Conservation (phyloP, 768 basidiomycete genomes). For the Panaeolus cyanescens region DNA sequence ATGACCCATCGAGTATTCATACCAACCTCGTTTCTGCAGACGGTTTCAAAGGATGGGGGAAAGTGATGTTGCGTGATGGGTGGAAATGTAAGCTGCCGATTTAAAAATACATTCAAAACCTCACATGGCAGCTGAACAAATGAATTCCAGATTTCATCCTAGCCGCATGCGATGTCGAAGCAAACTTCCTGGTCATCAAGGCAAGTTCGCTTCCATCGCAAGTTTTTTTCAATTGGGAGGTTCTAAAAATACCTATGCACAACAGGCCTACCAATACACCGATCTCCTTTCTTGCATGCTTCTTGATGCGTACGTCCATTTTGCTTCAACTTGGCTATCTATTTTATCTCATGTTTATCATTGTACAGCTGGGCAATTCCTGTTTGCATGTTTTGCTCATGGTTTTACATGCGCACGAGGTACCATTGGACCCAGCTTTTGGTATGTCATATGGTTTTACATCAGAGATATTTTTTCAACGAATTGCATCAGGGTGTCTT, state of each 20-base stretch:
- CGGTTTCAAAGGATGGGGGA: slow-evolving; percentile 83
- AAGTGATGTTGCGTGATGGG: slow-evolving; percentile 70
- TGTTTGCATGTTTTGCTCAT: slow-evolving; percentile 80
- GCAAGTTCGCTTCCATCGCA: slow-evolving; percentile 27
- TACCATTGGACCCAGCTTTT: slow-evolving; percentile 86
- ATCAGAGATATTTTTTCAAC: background rate
- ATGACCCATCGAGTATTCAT: slow-evolving; percentile 2
- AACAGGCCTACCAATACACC: slow-evolving; percentile 81
- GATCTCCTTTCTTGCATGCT: slow-evolving; percentile 89
- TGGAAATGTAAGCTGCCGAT: slow-evolving; percentile 73
- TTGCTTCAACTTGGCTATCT: background rate
- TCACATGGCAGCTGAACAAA: slow-evolving; percentile 3
- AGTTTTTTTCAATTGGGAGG: slow-evolving; percentile 3
- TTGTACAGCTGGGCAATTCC: slow-evolving; percentile 87
- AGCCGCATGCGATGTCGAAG: slow-evolving; percentile 83
- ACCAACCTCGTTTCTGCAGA: slow-evolving; percentile 43
- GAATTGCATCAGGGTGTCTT: slow-evolving; percentile 55
- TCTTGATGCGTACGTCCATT: slow-evolving; percentile 71
- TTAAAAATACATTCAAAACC: background rate
- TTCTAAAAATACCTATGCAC: background rate
- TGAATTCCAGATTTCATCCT: slow-evolving; percentile 65
- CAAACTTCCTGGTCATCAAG: slow-evolving; percentile 85
- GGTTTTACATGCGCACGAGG: slow-evolving; percentile 76
- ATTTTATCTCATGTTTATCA: background rate
- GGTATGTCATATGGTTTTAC: slow-evolving; percentile 37